Evolutionary conservation across 805 yeast genomes (phyloP).

Genomic region (Sungouiozyma intestinalis): DNA sequence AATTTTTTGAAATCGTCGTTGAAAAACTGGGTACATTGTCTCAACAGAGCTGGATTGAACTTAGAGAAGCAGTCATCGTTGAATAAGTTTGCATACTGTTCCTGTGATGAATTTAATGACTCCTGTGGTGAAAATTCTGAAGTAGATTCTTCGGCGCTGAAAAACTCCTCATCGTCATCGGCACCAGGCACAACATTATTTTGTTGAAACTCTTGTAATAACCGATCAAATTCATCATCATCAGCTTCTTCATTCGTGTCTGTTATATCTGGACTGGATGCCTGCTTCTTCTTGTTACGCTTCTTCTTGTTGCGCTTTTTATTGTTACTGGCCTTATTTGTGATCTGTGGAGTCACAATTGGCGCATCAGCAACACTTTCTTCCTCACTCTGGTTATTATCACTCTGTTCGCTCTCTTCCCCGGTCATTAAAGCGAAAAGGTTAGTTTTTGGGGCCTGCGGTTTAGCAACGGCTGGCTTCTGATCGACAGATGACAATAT

Average conservation of each 20-base stretch:
- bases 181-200: constrained; percentile 22
- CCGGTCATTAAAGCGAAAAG: constrained; percentile 24
- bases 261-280: constrained; percentile 1
- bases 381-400: constrained; percentile 5
- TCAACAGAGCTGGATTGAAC: constrained; percentile 11
- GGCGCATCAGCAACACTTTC: constrained; percentile 5
- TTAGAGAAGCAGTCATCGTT: constrained; percentile 19
- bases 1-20: constrained; percentile 33
- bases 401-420: constrained; percentile 9
- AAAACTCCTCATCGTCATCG: constrained; percentile 31
- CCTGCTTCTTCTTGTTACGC: constrained; percentile 13
- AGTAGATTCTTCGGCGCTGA: constrained; percentile 31
- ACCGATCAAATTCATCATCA: constrained; percentile 50
- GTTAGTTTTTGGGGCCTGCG: constrained; percentile 6
- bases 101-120: constrained; percentile 14
- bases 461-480: constrained; percentile 1
- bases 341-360: constrained; percentile 15
- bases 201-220: constrained; percentile 36
- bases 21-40: constrained; percentile 13
- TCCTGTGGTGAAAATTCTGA: constrained; percentile 18
- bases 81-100: constrained; percentile 27
- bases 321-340: constrained; percentile 19
- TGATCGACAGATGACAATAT: constrained; percentile 7
- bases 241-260: constrained; percentile 24
- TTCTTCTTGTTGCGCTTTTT: constrained; percentile 17